Evolutionary conservation across 768 basidiomycete species (phyloP).

Genomic region (Ramaria rubella): DNA sequence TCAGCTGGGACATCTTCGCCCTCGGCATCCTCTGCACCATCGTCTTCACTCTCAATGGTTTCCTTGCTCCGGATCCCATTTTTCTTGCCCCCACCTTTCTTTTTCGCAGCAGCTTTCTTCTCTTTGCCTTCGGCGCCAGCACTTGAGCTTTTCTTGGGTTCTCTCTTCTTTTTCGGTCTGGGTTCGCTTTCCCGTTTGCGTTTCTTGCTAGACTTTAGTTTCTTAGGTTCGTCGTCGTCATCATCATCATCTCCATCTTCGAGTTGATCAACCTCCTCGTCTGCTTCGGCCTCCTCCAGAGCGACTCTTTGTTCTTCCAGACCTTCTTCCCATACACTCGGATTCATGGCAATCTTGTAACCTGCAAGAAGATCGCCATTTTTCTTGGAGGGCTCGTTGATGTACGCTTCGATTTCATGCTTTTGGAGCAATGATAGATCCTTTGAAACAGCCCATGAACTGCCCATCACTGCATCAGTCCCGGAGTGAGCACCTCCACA

Average conservation of each 20-base stretch:
- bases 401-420: conserved; percentile 79
- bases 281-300: conserved; percentile 24
- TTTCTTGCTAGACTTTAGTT: conserved; percentile 18
- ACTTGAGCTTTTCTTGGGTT: conserved; percentile 30
- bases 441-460: conserved; percentile 77
- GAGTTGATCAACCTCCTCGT: conserved; percentile 59
- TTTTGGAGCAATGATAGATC: conserved; percentile 75
- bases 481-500: conserved; percentile 8
- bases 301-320: conserved; percentile 36
- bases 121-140: conserved; percentile 22
- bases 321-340: conserved; percentile 50
- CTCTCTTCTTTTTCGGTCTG: conserved; percentile 45
- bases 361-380: conserved; percentile 69
- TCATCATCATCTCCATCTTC: conserved; percentile 47
- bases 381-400: conserved; percentile 71
- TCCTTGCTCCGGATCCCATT: conserved; percentile 39
- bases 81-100: conserved; percentile 40
- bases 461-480: conserved; percentile 26
- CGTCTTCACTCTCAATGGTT: conserved; percentile 41
- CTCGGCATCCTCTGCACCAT: conserved; percentile 39
- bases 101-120: conserved; percentile 51
- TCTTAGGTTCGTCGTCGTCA: conserved; percentile 39
- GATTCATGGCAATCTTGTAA: conserved; percentile 71
- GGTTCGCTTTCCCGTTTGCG: conserved; percentile 40
- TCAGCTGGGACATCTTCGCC: conserved; percentile 15